Base-by-base conservation (phyloP, 495 filamentous ascomycete species). In the Aeminium ludgeri region DNA sequence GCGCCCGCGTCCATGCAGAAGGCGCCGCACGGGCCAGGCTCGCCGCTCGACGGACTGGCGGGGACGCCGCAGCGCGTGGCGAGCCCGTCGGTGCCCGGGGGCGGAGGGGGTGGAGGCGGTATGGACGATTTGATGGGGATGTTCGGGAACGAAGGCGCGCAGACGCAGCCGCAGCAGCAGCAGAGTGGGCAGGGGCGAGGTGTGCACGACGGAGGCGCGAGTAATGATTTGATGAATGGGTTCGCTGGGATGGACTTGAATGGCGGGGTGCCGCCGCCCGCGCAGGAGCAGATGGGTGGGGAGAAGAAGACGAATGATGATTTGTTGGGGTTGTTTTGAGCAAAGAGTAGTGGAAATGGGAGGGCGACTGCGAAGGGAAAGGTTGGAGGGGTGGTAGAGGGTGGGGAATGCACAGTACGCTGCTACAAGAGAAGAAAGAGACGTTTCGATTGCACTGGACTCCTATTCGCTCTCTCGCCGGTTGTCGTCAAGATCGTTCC, bases 41-140 rank as follows among this genome's bases (percentile, higher is more conserved):
- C 73, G 12, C 78, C 80, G 13, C 61, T 86, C 1, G 81, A 84
- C 55, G 80, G 78, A 10, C 64, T 82, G 18, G 74, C 72, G 20
- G 82, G 79, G 11, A 91, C 86, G 10, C 84, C 86, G 5, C 76
- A 84, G 25, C 68, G 86, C n/a, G 71, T 80, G 1, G 73, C 71
- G 10, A 85, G 82, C 29, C 76, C 76, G 11, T 15, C 52, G 8
- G 45, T 16, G 56, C 51, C 38, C 66, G 17, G 46, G 45, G 18
- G 35, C 6, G 57, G 57, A n/a, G 57, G 64, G 18, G 44, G 55
- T 55, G 58, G 44, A 42, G 78, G 78, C 46, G 78, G 77, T 43
- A 69, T 97, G 65, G 85, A 89, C 45, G 89, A 95, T 54, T 72
- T 97, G 51, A 78, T 96, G 65, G 86, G 82, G 11, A 63, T 95